Base-by-base conservation (phyloP, 768 basidiomycete species). In the Nidularia pulvinata region DNA sequence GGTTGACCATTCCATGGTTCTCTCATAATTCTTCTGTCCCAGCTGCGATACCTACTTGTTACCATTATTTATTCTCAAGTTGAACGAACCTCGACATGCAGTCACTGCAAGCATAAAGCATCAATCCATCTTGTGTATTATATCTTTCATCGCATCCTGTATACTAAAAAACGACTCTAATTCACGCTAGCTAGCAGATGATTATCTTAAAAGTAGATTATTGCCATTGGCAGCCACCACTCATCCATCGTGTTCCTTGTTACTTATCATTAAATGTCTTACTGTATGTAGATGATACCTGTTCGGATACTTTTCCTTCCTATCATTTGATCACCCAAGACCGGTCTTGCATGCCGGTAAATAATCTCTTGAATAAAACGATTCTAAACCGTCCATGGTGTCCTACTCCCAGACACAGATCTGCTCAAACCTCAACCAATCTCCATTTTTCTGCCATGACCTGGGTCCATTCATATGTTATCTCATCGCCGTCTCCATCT, bases 1-100 rank as follows among this genome's bases (percentile, higher is more conserved):
- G 77, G 76, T 85, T n/a, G 87, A 89, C 64, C 85, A 88, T 54
- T 74, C 84, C 5, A 71, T 77, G 43, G 72, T 82, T 10, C 75
- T 81, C 1, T 61, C 67, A 36, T 49, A 33, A 49, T 14, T 34
- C 48, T 14, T 14, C 48, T 11, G 19, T 49, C 22, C 16, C 19
- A 19, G 19, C 19, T 19, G 19, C 19, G 19, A 19, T 19, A 19
- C 19, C 19, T 19, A 19, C 19, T 19, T 19, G 19, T 19, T 19
- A 19, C 19, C 19, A 19, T 19, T 19, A 19, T 19, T 19, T 19
- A 19, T 19, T 19, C 19, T 19, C 19, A 19, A 19, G 19, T 19
- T 19, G 19, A 19, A 19, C 19, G 19, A 19, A 19, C 19, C 19
- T 19, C 19, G 19, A 19, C 19, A 19, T 1, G 19, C 19, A 19